Evolutionary conservation across 2,329 filamentous ascomycete genomes (phyloP).

Genomic region (Fusarium vanettenii): DNA sequence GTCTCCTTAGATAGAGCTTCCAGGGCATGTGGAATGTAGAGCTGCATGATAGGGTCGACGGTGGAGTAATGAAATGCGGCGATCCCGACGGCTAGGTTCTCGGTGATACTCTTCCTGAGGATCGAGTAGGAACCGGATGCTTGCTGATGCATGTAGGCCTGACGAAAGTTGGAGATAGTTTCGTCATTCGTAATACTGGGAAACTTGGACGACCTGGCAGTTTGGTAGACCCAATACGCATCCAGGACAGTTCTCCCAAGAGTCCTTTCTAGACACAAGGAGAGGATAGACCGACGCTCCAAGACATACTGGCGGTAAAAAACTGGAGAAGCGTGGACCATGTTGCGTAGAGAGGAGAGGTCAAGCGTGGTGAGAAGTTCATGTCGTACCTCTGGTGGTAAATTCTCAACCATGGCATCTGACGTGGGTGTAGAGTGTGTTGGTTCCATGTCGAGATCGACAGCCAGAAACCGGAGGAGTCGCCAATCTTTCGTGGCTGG

Average conservation of each 20-base stretch:
- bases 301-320: not conserved
- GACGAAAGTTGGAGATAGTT: not conserved
- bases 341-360: not conserved
- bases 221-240: not conserved
- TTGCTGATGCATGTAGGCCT: not conserved
- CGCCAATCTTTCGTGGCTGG: not conserved
- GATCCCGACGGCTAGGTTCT: not conserved
- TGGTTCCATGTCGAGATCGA: not conserved
- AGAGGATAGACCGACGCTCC: not conserved
- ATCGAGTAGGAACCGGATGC: not conserved
- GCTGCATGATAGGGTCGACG: not conserved
- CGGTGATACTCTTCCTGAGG: not conserved
- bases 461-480: not conserved
- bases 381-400: constrained; percentile 1
- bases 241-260: not conserved
- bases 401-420: not conserved
- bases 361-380: not conserved
- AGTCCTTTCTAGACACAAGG: not conserved
- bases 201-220: not conserved
- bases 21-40: not conserved
- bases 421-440: not conserved
- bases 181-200: not conserved
- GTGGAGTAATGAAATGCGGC: not conserved
- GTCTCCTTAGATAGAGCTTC: not conserved
- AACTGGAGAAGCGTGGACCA: not conserved